Percentiles rank a stretch among this genome's conserved stretches.
Evolutionary conservation across 148 eudicot species (phyloP).

Genomic region (Chenopodium album): DNA sequence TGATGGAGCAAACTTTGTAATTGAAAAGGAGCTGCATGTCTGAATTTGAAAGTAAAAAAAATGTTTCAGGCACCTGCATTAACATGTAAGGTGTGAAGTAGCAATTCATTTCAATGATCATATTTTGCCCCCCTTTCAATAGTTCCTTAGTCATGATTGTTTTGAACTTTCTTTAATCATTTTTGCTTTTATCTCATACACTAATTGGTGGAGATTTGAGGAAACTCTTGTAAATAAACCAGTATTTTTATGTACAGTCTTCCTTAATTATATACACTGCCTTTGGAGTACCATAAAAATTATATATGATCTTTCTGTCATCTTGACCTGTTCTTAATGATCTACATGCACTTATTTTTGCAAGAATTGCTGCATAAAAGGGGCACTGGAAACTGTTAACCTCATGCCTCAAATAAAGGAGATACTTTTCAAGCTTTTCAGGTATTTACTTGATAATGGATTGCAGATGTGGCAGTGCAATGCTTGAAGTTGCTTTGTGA

Average conservation of each 20-base stretch:
- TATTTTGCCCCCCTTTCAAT: background rate
- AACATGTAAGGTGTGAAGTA: slow-evolving; percentile 34
- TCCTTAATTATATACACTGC: background rate
- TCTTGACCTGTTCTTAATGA: background rate
- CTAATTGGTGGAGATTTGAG: background rate
- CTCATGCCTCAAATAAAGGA: background rate
- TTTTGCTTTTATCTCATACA: background rate
- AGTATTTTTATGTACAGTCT: background rate
- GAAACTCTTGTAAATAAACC: background rate
- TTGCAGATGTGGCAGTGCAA: slow-evolving; percentile 1
- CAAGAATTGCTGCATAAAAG: slow-evolving; percentile 10
- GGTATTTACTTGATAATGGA: slow-evolving; percentile 9
- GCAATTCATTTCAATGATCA: slow-evolving; percentile 5
- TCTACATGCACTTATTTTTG: slow-evolving; percentile 9
- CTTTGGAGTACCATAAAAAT: background rate
- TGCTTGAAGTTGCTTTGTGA: background rate
- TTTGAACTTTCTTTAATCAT: background rate
- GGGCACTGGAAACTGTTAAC: slow-evolving; percentile 4
- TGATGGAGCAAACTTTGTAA: background rate
- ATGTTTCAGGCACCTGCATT: slow-evolving; percentile 22
- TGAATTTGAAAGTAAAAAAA: background rate
- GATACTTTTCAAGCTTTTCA: background rate
- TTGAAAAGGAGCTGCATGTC: background rate
- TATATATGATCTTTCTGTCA: background rate
- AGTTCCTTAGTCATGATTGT: background rate